Conservation (phyloP, 805 yeast species). For the Maudiozyma serrabonitensis region DNA sequence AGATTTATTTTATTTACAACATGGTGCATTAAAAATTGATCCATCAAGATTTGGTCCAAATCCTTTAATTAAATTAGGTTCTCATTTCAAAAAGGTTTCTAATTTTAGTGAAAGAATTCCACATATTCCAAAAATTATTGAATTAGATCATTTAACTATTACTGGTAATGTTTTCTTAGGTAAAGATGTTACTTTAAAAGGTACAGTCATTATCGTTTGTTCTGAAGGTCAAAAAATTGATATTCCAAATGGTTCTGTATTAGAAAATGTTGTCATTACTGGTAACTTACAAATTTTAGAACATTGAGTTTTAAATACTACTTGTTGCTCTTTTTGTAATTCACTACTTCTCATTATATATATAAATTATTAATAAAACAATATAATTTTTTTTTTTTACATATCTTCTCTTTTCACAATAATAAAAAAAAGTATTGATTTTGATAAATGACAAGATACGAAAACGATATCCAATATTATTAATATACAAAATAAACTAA, state of each 20-base stretch:
- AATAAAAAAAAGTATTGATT: too few species aligned
- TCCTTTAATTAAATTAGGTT: constrained; percentile 92
- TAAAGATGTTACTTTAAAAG: constrained; percentile 81
- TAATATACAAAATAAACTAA: too few species aligned
- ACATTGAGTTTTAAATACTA: constrained; percentile 9
- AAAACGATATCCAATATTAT: too few species aligned
- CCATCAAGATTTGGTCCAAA: constrained; percentile 80
- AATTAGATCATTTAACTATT: constrained; percentile 92
- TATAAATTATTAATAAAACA: background rate
- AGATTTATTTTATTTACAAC: constrained; percentile 82
- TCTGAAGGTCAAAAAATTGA: constrained; percentile 95
- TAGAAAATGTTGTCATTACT: constrained; percentile 94
- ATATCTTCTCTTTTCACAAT: background rate
- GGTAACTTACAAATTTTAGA: constrained; percentile 79
- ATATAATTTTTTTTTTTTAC: background rate
- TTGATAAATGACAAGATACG: too few species aligned
- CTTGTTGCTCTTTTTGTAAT: background rate
- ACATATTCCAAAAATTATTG: constrained; percentile 88
- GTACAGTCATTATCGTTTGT: constrained; percentile 95
- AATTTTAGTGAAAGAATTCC: constrained; percentile 76
- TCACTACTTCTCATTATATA: background rate
- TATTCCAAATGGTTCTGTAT: constrained; percentile 89
- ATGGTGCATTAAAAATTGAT: constrained; percentile 81
- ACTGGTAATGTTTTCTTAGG: constrained; percentile 95
- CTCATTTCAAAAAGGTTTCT: constrained; percentile 91